These are phyloP conservation scores for Cladophialophora exuberans DNA, from an alignment of 2,329 filamentous ascomycete species.

Conservation along the genomic window DNA sequence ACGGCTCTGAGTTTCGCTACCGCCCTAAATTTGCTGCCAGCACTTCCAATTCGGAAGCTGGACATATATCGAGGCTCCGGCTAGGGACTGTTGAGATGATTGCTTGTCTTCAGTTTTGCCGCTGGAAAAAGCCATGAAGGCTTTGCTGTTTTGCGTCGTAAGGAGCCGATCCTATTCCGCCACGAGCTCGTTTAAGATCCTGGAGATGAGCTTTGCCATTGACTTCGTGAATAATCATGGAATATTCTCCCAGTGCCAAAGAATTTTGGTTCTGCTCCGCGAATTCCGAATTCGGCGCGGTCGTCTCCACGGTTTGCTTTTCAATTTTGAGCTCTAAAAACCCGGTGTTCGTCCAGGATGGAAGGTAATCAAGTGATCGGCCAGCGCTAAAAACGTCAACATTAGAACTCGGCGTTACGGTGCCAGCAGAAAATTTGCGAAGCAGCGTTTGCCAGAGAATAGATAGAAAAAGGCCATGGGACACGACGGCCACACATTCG, in stretches of 20 bases:
- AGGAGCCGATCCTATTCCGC: constrained; percentile 77
- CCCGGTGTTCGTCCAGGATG: constrained; percentile 69
- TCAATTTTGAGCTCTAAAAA: constrained; percentile 54
- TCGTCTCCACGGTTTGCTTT: not conserved
- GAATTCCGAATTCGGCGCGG: not conserved
- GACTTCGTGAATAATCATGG: constrained; percentile 60
- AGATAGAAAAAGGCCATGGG: constrained; percentile 80
- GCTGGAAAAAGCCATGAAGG: constrained; percentile 77
- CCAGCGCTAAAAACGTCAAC: constrained; percentile 42
- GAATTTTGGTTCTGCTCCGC: constrained; percentile 25
- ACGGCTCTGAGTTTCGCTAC: too few species aligned
- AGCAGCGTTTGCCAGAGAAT: constrained; percentile 68
- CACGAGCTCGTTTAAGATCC: constrained; percentile 75
- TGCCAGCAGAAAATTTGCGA: constrained; percentile 54
- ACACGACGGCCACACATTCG: constrained; percentile 65
- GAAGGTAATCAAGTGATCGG: constrained; percentile 55
- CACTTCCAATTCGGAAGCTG: too few species aligned
- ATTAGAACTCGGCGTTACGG: constrained; percentile 49
- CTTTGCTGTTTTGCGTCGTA: constrained; percentile 77
- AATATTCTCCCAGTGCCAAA: constrained; percentile 41
- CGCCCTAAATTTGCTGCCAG: too few species aligned
- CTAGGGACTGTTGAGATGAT: too few species aligned
- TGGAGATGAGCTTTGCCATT: constrained; percentile 74
- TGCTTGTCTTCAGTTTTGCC: constrained; percentile 9
- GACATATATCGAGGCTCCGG: too few species aligned